Base-by-base conservation (phyloP, 768 basidiomycete species). In the Leccinellum luteum region DNA sequence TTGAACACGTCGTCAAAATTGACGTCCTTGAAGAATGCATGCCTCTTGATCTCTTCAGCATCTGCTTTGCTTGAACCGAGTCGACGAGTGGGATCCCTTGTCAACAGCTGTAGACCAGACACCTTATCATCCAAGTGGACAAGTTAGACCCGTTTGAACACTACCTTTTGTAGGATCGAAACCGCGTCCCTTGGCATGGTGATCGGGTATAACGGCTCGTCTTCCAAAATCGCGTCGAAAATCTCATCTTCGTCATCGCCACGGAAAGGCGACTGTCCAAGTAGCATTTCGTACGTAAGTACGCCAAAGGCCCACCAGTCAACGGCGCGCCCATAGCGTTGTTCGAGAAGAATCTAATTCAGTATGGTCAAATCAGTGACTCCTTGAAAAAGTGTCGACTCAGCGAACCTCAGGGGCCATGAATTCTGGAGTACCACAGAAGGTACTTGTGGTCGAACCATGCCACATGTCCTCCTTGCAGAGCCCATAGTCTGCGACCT, bases 281-380 rank as follows among this genome's bases (percentile, higher is more conserved):
- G 81, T 54, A 99, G 75, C 97, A 99, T 99, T 76, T 99, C 97
- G 71, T 99, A 99, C 25, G 90, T 98, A 65, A 99, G 75, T 4
- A 99, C 97, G 62, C 97, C 97, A 71, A 98, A 98, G 13, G 97
- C 97, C 97, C 97, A 99, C 97, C 97, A 99, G 70, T 99, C 97
- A 43, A 99, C 97, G 12, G 97, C 96, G 38, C 94, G 92, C 10
- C 94, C 95, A 66, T 99, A 99, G 48, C 94, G 90, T 76, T 98
- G 97, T 76, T 99, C 97, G n/a, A 98, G 83, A 53, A 99, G 80
- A 73, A 99, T 99, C 95, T 98, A 14, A 27, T 32, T 60, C 6
- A 15, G 10, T 31, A n/a, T 28, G 19, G 50, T 63, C 63, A 64
- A 13, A 48, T 35, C 21, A 35, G 10, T 13, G 19, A 1, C 19